Percentiles rank a stretch among this genome's conserved stretches.
Conservation (phyloP, 148 eudicot species). For the Persicaria maculosa region DNA sequence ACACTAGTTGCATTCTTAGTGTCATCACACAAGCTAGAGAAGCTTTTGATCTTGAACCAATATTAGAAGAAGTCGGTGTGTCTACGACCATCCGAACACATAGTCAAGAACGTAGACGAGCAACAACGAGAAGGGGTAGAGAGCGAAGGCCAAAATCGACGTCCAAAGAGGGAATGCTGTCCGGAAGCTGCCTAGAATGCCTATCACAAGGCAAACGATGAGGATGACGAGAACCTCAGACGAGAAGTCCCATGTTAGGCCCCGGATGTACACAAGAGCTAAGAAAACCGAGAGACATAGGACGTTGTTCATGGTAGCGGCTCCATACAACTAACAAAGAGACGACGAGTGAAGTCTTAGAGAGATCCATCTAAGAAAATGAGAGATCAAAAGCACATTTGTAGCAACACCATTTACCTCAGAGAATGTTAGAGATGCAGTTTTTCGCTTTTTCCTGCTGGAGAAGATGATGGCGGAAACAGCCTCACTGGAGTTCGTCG, state of each 20-base stretch:
- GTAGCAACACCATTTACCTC: conserved; percentile 42
- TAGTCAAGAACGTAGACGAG: conserved; percentile 84
- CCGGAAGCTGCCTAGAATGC: conserved; percentile 61
- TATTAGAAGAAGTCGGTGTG: background rate
- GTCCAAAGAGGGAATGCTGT: conserved; percentile 88
- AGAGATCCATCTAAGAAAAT: background rate
- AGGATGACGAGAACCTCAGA: conserved; percentile 84
- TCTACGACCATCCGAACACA: conserved; percentile 77
- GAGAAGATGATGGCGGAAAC: conserved; percentile 89
- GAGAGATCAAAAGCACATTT: background rate
- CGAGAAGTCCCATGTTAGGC: conserved; percentile 87
- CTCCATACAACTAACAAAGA: conserved; percentile 63
- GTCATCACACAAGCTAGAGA: background rate
- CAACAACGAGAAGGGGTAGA: conserved; percentile 66
- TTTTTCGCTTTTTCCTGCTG: conserved; percentile 55
- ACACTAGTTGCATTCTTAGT: background rate
- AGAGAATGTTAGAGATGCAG: conserved; percentile 88
- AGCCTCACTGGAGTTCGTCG: conserved; percentile 94
- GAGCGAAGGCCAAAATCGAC: conserved; percentile 52
- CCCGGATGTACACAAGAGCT: conserved; percentile 70
- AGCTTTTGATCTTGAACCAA: background rate
- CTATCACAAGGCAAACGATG: conserved; percentile 74
- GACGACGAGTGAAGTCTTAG: background rate
- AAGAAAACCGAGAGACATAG: conserved; percentile 89
- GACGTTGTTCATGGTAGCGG: conserved; percentile 75